Conservation (phyloP, 305 asterid species). For the Plantago coronopus region DNA sequence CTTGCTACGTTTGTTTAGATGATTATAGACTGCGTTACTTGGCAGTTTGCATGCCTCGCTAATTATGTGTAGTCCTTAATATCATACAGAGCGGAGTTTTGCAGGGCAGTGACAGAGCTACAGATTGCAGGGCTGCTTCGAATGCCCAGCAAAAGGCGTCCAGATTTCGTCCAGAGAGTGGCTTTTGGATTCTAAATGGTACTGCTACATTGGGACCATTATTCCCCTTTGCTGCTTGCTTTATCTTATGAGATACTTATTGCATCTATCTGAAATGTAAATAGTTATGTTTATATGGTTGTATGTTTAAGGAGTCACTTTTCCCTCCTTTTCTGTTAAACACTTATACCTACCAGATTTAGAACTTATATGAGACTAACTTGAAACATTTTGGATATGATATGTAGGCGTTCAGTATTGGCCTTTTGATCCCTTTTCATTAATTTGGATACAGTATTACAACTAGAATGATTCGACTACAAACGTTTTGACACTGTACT, state of each 20-base stretch:
- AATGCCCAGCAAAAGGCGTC: constrained; percentile 91
- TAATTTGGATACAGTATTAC: too few species aligned
- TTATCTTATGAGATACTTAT: not conserved
- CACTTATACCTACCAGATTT: too few species aligned
- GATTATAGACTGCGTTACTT: not conserved
- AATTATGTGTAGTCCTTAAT: constrained; percentile 39
- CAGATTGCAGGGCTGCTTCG: constrained; percentile 87
- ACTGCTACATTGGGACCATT: not conserved
- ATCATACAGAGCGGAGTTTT: constrained; percentile 70
- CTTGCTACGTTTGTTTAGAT: not conserved
- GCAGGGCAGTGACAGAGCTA: constrained; percentile 83
- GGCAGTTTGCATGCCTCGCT: not conserved
- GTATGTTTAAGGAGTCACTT: too few species aligned
- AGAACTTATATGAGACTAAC: too few species aligned
- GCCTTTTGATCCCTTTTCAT: too few species aligned
- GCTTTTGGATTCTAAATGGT: constrained; percentile 59
- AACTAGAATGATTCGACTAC: too few species aligned
- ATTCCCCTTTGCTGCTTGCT: not conserved
- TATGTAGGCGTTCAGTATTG: too few species aligned
- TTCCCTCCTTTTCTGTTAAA: too few species aligned
- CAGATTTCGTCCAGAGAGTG: constrained; percentile 86
- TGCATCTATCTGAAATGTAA: too few species aligned
- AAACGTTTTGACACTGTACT: too few species aligned
- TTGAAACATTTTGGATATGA: too few species aligned
- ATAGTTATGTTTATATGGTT: too few species aligned